Conservation (phyloP, 1,284 basidiomycete species). For the Cryptococcus maquisensis region DNA sequence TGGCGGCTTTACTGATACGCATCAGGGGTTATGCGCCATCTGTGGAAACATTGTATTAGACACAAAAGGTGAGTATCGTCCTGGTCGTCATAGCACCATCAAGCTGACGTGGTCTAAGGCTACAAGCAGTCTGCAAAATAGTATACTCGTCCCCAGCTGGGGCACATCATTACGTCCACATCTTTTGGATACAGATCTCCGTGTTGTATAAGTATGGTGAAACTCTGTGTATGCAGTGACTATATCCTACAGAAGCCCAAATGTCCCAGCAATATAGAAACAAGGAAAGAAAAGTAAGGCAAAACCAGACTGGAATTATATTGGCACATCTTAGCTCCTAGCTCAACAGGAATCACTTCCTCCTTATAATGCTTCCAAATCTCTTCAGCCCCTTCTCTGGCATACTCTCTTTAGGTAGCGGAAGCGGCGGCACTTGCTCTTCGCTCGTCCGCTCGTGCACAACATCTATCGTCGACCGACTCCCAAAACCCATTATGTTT, state of each 20-base stretch:
- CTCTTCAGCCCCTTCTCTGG: constrained; percentile 27
- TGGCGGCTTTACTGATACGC: neutral
- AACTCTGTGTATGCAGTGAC: neutral
- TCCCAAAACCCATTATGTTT: constrained; percentile 5
- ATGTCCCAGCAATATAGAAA: neutral
- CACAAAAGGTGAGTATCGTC: constrained; percentile 27
- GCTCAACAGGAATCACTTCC: constrained; percentile 5
- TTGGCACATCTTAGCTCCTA: neutral
- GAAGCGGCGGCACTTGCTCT: neutral
- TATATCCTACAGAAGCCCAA: neutral
- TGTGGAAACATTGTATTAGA: constrained; percentile 47
- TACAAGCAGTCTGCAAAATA: constrained; percentile 44
- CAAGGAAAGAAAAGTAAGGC: neutral
- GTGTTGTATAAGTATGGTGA: neutral
- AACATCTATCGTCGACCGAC: neutral
- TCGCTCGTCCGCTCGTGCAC: neutral
- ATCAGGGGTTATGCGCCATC: constrained; percentile 45
- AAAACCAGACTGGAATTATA: too few species aligned
- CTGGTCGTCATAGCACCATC: too few species aligned
- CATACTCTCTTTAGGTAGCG: neutral
- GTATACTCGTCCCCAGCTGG: neutral
- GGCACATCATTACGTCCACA: neutral
- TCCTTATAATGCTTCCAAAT: constrained; percentile 33
- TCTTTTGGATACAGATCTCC: too few species aligned
- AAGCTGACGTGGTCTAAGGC: constrained; percentile 10